Evolutionary conservation across 257 asterid species (phyloP).

Genomic region (Anisodus tanguticus): DNA sequence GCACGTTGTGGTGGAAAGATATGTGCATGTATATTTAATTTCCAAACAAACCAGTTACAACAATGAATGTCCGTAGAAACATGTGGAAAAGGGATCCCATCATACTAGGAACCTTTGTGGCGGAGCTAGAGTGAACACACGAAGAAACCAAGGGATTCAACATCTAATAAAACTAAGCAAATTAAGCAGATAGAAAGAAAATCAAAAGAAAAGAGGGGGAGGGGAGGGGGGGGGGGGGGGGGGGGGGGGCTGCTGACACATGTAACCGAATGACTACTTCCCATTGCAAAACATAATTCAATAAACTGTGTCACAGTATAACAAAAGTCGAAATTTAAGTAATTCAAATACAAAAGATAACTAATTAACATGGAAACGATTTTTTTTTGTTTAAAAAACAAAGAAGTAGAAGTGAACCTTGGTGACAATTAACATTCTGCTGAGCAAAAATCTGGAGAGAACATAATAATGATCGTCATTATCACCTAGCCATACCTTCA

Average conservation of each 20-base stretch:
- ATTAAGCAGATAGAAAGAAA: neutral
- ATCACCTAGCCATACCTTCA: slow-evolving; percentile 98
- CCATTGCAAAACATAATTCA: neutral
- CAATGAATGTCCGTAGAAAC: neutral
- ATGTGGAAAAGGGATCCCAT: neutral
- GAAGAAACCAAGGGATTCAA: no score
- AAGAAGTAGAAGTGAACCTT: slow-evolving; percentile 53
- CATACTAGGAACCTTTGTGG: neutral
- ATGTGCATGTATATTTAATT: neutral
- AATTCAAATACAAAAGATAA: neutral
- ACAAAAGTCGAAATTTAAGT: neutral
- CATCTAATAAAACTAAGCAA: no score
- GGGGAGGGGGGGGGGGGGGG: no score
- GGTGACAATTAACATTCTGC: slow-evolving; percentile 97
- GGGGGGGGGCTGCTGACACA: no score
- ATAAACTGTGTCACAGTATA: neutral
- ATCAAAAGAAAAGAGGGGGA: no score
- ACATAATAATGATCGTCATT: slow-evolving; percentile 99
- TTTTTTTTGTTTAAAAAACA: neutral
- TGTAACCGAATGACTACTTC: neutral
- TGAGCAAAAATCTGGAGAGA: slow-evolving; percentile 91
- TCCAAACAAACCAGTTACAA: neutral
- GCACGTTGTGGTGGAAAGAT: neutral
- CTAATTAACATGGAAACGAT: neutral
- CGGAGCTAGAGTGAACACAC: no score